phyloP scores from a whole-genome alignment of 2,329 filamentous ascomycete genomes.

The Aureobasidium subglaciale region DNA sequence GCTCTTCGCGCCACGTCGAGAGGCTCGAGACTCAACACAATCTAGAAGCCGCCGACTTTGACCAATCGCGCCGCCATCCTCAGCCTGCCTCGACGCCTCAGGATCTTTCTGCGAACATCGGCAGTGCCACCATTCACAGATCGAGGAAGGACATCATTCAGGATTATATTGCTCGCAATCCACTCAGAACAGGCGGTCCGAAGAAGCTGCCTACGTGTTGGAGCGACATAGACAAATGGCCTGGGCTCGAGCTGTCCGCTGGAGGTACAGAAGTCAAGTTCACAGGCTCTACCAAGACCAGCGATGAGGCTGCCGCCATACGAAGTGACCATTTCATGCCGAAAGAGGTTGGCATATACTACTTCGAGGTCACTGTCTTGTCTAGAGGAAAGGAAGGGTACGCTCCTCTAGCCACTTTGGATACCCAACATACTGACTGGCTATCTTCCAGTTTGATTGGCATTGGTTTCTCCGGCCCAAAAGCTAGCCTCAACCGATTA shows the following conservation, averaged over 20 bases:
- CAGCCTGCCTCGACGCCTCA: neutral
- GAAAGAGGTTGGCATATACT: conserved; percentile 84
- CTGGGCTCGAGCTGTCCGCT: conserved; percentile 63
- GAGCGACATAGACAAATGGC: conserved; percentile 71
- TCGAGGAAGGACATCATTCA: conserved; percentile 64
- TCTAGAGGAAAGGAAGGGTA: conserved; percentile 63
- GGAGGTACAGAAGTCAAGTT: conserved; percentile 68
- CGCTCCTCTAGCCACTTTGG: conserved; percentile 22
- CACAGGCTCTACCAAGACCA: conserved; percentile 48
- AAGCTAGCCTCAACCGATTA: conserved; percentile 53
- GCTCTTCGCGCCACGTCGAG: conserved; percentile 68
- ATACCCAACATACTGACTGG: conserved; percentile 14
- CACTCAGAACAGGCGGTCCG: conserved; percentile 47
- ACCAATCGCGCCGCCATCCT: conserved; percentile 2
- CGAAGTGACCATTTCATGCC: conserved; percentile 84
- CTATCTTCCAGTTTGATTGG: conserved; percentile 38
- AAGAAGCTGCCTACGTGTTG: conserved; percentile 72
- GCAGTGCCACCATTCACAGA: conserved; percentile 53
- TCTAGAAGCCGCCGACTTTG: conserved; percentile 37
- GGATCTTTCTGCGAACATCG: conserved; percentile 49
- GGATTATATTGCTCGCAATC: conserved; percentile 73
- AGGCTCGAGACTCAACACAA: conserved; percentile 65
- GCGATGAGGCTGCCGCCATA: conserved; percentile 72
- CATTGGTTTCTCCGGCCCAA: conserved; percentile 54
- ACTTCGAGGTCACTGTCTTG: conserved; percentile 70